A percentile compares a stretch with the other conserved stretches of the same genome.
phyloP scores from a whole-genome alignment of 305 asterid species.

The Andrographis paniculata region DNA sequence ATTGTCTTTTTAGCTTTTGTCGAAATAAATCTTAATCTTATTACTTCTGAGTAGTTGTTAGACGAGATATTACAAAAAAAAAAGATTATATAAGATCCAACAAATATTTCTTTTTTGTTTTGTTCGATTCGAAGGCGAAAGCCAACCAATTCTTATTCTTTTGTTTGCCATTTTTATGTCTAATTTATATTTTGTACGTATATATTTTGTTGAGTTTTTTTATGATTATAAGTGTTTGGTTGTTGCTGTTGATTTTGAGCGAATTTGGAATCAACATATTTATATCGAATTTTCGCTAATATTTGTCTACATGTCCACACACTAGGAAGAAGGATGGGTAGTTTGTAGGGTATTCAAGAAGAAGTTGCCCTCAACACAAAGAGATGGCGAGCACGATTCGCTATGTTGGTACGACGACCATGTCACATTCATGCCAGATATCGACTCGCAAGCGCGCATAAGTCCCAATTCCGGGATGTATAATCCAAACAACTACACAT shows the following conservation, averaged over 20 bases:
- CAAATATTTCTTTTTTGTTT: no score
- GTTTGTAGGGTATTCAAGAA: constrained; percentile 61
- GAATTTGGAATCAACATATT: no score
- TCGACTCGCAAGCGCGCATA: constrained; percentile 25
- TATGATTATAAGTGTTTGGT: not conserved
- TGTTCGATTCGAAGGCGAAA: no score
- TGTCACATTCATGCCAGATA: constrained; percentile 35
- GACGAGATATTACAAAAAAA: no score
- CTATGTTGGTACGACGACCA: constrained; percentile 48
- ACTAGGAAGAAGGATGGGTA: constrained; percentile 77
- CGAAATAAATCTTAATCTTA: not conserved
- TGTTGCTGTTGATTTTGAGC: no score
- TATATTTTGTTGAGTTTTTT: no score
- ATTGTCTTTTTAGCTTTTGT: not conserved
- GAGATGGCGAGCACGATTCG: constrained; percentile 34
- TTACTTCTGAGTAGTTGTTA: not conserved
- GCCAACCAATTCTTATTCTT: no score
- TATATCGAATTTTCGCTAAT: no score
- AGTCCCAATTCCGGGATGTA: constrained; percentile 14
- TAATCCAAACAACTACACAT: constrained; percentile 23
- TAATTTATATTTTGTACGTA: no score
- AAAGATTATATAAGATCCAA: no score
- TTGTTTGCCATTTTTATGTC: no score
- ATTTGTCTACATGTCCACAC: not conserved
- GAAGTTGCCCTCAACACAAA: constrained; percentile 32